These are phyloP conservation scores for Salix purpurea DNA, from an alignment of 345 rosid species.

Conservation along the genomic window DNA sequence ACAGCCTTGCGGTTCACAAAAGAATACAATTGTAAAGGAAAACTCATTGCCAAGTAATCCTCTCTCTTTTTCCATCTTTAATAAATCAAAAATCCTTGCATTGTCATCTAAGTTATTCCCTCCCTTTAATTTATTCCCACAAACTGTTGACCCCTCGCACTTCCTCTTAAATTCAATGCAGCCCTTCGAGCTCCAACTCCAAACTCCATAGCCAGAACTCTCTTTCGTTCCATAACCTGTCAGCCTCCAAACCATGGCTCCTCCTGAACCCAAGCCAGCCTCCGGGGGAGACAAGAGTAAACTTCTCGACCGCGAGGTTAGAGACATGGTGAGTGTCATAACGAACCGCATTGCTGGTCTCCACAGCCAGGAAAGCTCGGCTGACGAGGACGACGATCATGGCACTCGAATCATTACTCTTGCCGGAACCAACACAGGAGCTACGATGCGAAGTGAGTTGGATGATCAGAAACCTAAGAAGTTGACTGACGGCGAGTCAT, in stretches of 20 bases:
- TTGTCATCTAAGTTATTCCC: constrained; percentile 34
- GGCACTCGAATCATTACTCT: constrained; percentile 61
- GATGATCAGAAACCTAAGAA: constrained; percentile 27
- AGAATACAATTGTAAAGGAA: neutral
- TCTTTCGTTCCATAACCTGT: neutral
- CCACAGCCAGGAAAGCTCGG: constrained; percentile 14
- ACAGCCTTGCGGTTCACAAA: neutral
- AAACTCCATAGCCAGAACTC: neutral
- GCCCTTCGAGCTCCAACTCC: neutral
- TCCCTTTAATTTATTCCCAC: constrained; percentile 27
- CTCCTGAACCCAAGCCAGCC: constrained; percentile 16
- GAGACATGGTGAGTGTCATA: constrained; percentile 50
- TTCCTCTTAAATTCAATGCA: neutral
- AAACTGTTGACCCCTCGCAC: neutral
- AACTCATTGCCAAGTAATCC: constrained; percentile 41
- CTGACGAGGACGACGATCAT: constrained; percentile 34
- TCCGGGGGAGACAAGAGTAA: constrained; percentile 27
- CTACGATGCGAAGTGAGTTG: constrained; percentile 62
- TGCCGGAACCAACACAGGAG: constrained; percentile 73
- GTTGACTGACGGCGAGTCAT: neutral
- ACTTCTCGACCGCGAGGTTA: constrained; percentile 30
- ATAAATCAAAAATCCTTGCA: constrained; percentile 30
- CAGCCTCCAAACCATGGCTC: constrained; percentile 24
- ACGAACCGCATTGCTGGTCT: constrained; percentile 33
- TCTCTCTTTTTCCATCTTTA: neutral